These are phyloP conservation scores for Pythium sp. DNA, from an alignment of 352 stramenopile species.

Conservation along the genomic window DNA sequence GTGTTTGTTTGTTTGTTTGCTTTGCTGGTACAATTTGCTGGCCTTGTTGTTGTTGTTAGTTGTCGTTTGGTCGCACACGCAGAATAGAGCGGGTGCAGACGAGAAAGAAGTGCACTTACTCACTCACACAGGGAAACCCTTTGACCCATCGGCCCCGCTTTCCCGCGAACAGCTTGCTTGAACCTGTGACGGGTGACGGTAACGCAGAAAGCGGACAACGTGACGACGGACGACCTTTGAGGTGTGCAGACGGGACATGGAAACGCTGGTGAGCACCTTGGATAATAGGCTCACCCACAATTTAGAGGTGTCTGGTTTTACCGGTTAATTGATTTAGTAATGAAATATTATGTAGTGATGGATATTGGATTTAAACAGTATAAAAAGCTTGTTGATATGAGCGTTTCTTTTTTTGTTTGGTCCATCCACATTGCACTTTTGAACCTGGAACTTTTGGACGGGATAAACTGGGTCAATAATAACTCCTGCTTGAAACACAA, in stretches of 20 bases:
- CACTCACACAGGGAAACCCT: background rate
- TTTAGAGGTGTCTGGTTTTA: background rate
- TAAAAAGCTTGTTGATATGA: no score
- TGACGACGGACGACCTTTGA: background rate
- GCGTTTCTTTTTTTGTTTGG: background rate
- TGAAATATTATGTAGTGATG: background rate
- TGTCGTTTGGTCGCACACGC: background rate
- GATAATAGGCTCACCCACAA: background rate
- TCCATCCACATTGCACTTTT: background rate
- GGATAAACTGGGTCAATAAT: background rate
- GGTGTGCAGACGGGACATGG: background rate
- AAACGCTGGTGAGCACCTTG: background rate
- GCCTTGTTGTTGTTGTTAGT: background rate
- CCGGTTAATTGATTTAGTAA: background rate
- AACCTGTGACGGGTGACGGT: background rate
- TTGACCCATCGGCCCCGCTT: background rate
- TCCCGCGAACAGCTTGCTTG: background rate
- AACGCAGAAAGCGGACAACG: background rate
- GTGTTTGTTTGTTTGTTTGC: background rate
- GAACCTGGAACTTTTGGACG: background rate
- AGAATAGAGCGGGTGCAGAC: conserved; percentile 4
- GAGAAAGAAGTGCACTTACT: background rate
- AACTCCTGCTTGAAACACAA: background rate
- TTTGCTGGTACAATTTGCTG: background rate
- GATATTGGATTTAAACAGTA: background rate